phyloP scores from a whole-genome alignment of 305 asterid genomes.

The Petunia hybrid region DNA sequence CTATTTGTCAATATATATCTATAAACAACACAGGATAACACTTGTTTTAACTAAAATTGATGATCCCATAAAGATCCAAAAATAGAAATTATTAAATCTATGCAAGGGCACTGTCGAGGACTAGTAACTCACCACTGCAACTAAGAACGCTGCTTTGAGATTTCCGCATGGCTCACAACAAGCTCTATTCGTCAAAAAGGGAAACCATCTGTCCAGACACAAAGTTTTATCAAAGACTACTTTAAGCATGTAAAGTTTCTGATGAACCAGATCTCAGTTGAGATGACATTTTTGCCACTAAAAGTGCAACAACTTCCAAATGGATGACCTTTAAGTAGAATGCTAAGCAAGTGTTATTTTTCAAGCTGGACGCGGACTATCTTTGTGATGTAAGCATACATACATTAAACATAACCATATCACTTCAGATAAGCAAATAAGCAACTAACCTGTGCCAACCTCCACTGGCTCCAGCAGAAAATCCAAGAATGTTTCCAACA shows the following conservation, averaged over 20 bases:
- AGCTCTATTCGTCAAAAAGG: constrained; percentile 89
- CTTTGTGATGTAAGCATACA: constrained; percentile 28
- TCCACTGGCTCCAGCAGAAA: constrained; percentile 99
- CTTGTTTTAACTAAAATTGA: constrained; percentile 12
- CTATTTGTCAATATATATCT: constrained; percentile 1
- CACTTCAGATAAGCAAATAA: constrained; percentile 31
- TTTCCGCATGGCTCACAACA: constrained; percentile 99
- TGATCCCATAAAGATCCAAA: constrained; percentile 20
- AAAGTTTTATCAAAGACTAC: constrained; percentile 23
- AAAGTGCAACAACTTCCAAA: neutral
- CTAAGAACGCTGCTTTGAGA: constrained; percentile 98
- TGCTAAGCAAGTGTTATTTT: constrained; percentile 7
- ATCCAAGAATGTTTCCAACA: constrained; percentile 96
- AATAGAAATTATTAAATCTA: constrained; percentile 23
- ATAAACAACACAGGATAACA: constrained; percentile 16
- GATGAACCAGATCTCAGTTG: constrained; percentile 10
- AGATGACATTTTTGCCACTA: constrained; percentile 19
- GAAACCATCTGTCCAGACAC: constrained; percentile 85
- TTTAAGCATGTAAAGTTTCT: neutral
- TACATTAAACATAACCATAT: constrained; percentile 29
- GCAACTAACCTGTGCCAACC: constrained; percentile 86
- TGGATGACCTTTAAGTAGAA: neutral
- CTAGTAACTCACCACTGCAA: constrained; percentile 93
- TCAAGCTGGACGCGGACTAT: neutral
- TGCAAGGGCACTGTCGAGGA: constrained; percentile 1